Conservation (phyloP, 2,329 filamentous ascomycete genomes). For the Cadophora sp. region DNA sequence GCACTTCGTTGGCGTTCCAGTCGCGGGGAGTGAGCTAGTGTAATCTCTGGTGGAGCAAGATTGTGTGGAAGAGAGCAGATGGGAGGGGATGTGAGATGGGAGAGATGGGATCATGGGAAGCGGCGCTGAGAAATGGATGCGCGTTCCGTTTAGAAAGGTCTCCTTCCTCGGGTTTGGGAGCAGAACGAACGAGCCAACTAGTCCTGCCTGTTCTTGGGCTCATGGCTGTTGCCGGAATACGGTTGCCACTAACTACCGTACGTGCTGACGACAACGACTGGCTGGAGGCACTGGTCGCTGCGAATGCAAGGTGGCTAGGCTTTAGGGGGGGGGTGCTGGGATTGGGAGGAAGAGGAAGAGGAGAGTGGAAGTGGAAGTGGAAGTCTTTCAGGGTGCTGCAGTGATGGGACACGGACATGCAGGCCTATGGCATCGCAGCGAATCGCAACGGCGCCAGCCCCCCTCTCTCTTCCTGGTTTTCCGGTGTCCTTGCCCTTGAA, state of each 20-base stretch:
- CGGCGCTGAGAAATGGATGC: conserved; percentile 36
- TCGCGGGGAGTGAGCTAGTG: conserved; percentile 14
- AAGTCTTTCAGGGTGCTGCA: conserved; percentile 1
- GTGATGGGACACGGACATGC: conserved; percentile 21
- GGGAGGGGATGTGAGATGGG: too few species aligned
- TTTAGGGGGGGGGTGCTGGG: background rate
- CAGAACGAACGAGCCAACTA: conserved; percentile 17
- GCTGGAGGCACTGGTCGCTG: background rate
- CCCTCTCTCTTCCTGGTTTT: conserved; percentile 9
- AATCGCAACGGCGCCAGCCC: conserved; percentile 23
- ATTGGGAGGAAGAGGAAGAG: conserved; percentile 8
- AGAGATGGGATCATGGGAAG: conserved; percentile 7
- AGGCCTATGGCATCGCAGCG: conserved; percentile 18
- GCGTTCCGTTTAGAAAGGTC: conserved; percentile 35
- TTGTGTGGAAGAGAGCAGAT: too few species aligned
- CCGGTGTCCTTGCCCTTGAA: conserved; percentile 4
- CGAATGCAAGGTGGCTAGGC: conserved; percentile 15
- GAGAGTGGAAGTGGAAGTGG: background rate
- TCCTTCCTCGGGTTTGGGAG: conserved; percentile 17
- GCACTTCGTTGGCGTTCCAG: too few species aligned
- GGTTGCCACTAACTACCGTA: conserved; percentile 9
- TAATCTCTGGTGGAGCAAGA: conserved; percentile 27
- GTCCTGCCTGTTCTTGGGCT: conserved; percentile 31
- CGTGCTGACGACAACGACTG: background rate
- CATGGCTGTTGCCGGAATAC: conserved; percentile 4